Base-by-base conservation (phyloP, 2,329 filamentous ascomycete species). In the Cladophialophora bantiana region DNA sequence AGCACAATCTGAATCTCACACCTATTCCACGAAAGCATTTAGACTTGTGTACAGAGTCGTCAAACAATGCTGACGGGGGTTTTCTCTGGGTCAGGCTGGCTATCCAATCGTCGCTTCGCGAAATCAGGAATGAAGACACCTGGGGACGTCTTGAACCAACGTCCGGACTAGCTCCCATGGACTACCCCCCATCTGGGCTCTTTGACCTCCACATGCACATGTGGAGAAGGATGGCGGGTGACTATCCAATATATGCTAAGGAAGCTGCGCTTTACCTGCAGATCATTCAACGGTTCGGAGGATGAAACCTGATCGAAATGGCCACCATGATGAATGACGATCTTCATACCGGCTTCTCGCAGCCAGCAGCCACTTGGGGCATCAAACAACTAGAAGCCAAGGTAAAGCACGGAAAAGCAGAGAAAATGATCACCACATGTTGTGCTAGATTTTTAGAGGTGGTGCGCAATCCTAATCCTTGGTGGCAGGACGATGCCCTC, bases 41-140 rank as follows among this genome's bases (percentile, higher is more conserved):
- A 6, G 20, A n/a, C 42, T 61, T 20, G 45, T 61, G 18, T 1
- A 54, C 5, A 18, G n/a, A 10, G 45, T 61, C n/a, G 59, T 40
- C 6, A 15, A 3, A 13, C 20, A n/a, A 36, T n/a, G 60, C 52
- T n/a, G 36, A 63, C 26, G 60, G 60, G 6, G 60, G 57, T 7
- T 63, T 63, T 34, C 60, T 63, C n/a, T 63, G 60, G 60, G 53
- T 57, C 10, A 53, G 34, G 4, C 20, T 63, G 10, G 60, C 13
- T 15, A 31, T 63, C 18, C 26, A 50, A 10, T 63, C 60, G 12
- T 31, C 57, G 15, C 34, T 56, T 3, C 52, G 53, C 34, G 60
- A 52, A 4, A 38, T 63, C n/a, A 15, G 32, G n/a, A 63, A 63
- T 10, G 36, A 35, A 3, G 59, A 62, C 50, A 42, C 38, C 10